Evolutionary conservation across 139 green algal species (phyloP).

Genomic region (Tetraselmis striata): DNA sequence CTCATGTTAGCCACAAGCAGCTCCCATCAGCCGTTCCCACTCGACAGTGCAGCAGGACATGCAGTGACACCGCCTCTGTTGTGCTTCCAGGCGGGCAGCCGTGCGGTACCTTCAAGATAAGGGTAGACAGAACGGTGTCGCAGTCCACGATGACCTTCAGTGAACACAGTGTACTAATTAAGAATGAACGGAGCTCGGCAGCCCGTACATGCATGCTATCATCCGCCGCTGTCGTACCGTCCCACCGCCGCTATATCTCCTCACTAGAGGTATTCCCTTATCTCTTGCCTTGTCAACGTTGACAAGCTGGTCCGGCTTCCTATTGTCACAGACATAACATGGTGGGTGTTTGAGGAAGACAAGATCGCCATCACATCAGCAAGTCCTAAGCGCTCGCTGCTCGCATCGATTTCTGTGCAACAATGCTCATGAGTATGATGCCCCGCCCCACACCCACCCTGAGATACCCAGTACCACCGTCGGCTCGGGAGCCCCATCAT

Average conservation of each 20-base stretch:
- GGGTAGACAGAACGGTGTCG: conserved; percentile 69
- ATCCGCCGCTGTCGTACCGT: conserved; percentile 55
- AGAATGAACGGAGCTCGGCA: not conserved
- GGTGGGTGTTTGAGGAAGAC: no score
- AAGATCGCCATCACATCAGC: conserved; percentile 1
- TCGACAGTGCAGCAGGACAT: not conserved
- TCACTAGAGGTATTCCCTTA: conserved; percentile 57
- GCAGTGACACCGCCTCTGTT: not conserved
- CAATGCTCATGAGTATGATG: no score
- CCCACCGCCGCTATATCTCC: conserved; percentile 89
- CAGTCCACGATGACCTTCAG: conserved; percentile 63
- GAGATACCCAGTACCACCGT: conserved; percentile 88
- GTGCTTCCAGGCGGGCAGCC: not conserved
- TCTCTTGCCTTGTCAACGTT: conserved; percentile 42
- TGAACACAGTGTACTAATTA: no score
- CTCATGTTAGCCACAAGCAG: conserved; percentile 7
- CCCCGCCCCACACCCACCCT: no score
- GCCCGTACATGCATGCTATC: not conserved
- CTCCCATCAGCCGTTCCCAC: not conserved
- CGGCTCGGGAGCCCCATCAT: conserved; percentile 62
- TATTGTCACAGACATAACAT: no score
- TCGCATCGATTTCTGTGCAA: no score
- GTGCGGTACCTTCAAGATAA: conserved; percentile 34
- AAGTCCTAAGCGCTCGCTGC: not conserved
- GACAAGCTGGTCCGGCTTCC: conserved; percentile 71